These are phyloP conservation scores for Panicum virgatum DNA, from an alignment of 202 grass and related monocot species.

Conservation along the genomic window DNA sequence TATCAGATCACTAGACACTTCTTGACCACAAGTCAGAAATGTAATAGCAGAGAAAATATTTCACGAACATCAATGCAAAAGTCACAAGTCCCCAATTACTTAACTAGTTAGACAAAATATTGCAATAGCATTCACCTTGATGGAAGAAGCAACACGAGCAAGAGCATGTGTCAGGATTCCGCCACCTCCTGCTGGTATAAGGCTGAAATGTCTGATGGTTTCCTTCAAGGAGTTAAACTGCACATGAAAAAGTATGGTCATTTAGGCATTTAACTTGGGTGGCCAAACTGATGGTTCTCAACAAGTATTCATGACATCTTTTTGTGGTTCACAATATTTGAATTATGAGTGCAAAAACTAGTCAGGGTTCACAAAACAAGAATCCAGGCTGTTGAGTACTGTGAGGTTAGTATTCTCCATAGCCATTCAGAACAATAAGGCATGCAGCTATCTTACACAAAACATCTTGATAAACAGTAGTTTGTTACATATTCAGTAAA, in stretches of 20 bases:
- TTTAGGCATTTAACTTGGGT: background rate
- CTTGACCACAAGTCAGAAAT: conserved; percentile 8
- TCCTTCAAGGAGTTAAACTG: conserved; percentile 90
- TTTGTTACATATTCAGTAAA: conserved; percentile 13
- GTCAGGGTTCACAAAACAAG: background rate
- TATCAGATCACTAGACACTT: background rate
- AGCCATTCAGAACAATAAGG: conserved; percentile 12
- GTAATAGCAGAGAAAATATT: conserved; percentile 6
- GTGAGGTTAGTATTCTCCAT: background rate
- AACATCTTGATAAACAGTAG: background rate
- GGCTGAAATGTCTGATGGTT: conserved; percentile 86
- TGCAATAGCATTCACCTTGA: conserved; percentile 66
- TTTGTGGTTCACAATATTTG: background rate
- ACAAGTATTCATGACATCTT: conserved; percentile 7
- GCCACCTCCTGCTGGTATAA: conserved; percentile 83
- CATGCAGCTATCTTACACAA: conserved; percentile 1
- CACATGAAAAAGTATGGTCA: conserved; percentile 30
- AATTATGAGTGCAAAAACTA: background rate
- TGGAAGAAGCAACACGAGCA: conserved; percentile 75
- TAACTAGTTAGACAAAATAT: background rate
- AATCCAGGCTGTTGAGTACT: background rate
- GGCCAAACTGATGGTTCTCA: conserved; percentile 11
- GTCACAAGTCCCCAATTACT: background rate
- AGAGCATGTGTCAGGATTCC: conserved; percentile 85
- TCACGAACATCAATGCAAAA: background rate